phyloP scores from a whole-genome alignment of 2,329 filamentous ascomycete genomes.

The Calonectria leucothoes region DNA sequence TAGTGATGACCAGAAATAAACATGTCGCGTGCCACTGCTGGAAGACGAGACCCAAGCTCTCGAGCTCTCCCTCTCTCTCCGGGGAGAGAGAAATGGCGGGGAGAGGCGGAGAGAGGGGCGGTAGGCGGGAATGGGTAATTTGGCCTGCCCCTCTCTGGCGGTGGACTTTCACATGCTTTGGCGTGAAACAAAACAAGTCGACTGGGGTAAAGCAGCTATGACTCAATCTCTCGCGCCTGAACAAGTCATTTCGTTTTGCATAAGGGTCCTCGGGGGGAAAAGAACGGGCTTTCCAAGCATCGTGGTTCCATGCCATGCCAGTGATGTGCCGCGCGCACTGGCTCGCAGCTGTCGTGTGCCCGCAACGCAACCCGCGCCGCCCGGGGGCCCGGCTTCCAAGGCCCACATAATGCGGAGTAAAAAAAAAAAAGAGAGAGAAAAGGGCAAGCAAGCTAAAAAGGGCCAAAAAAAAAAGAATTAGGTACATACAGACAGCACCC shows the following conservation, averaged over 20 bases:
- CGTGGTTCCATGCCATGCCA: not conserved
- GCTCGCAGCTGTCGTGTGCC: slow-evolving; percentile 26
- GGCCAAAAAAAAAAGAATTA: no score
- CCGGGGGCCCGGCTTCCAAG: not conserved
- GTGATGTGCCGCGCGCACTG: slow-evolving; percentile 5
- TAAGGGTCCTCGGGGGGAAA: no score
- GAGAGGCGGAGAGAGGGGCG: not conserved
- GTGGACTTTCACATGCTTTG: slow-evolving; percentile 4
- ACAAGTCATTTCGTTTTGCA: slow-evolving; percentile 12
- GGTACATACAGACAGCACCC: no score
- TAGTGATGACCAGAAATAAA: not conserved
- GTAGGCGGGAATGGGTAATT: not conserved
- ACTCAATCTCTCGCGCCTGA: not conserved
- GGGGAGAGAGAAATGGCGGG: not conserved
- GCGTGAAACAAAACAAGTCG: not conserved
- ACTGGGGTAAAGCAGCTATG: slow-evolving; percentile 19
- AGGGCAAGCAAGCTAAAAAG: not conserved
- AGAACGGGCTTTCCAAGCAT: no score
- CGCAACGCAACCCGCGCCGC: not conserved
- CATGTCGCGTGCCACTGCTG: not conserved
- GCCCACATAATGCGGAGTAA: slow-evolving; percentile 29
- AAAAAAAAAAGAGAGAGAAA: no score
- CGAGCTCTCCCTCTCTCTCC: no score
- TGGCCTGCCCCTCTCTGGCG: not conserved
- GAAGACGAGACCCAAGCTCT: no score